Conservation (phyloP, 768 basidiomycete genomes). For the Amanita rimosa region DNA sequence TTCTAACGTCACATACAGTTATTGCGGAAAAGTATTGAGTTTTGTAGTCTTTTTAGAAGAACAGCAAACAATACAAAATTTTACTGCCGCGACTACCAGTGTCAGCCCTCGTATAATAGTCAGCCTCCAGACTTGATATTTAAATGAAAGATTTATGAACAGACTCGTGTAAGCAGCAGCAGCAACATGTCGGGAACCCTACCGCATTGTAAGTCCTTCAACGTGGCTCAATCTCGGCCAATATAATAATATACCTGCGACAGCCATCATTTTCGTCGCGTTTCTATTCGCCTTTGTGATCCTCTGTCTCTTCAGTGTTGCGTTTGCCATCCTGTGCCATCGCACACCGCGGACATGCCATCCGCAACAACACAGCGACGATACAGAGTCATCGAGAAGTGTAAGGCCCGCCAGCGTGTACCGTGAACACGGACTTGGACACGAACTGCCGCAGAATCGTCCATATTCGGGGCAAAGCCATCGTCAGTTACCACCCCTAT, state of each 20-base stretch:
- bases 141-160: neutral
- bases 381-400: neutral
- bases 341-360: neutral
- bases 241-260: neutral
- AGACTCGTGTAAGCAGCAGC: neutral
- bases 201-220: neutral
- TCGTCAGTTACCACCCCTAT: neutral
- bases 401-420: neutral
- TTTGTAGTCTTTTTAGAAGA: neutral
- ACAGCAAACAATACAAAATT: neutral
- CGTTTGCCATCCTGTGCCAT: conserved; percentile 3
- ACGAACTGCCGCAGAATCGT: conserved; percentile 1
- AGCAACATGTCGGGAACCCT: neutral
- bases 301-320: conserved; percentile 4
- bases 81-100: neutral
- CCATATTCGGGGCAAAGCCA: neutral
- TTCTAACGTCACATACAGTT: neutral
- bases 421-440: neutral
- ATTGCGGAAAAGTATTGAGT: conserved; percentile 7
- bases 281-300: conserved; percentile 6
- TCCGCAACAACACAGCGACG: neutral
- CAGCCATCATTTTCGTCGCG: conserved; percentile 6
- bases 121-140: neutral
- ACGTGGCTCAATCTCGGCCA: neutral
- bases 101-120: neutral